phyloP scores from a whole-genome alignment of 805 yeast genomes.

The Yamadazyma endophytica region DNA sequence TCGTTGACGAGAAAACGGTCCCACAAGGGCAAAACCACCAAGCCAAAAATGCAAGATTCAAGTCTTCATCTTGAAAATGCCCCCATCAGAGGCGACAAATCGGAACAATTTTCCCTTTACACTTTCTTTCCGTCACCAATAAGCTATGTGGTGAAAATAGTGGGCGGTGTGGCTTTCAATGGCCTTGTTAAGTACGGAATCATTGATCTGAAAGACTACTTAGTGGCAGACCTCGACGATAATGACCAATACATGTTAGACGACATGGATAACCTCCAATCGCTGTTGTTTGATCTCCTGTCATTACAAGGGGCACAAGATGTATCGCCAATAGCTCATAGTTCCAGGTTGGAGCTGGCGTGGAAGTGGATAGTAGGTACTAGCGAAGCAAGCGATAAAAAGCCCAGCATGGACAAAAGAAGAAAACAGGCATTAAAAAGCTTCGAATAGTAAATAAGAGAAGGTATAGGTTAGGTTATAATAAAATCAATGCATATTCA shows the following conservation, averaged over 20 bases:
- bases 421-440: slow-evolving; percentile 39
- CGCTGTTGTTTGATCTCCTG: slow-evolving; percentile 36
- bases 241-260: slow-evolving; percentile 19
- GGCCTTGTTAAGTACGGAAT: slow-evolving; percentile 13
- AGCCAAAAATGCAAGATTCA: slow-evolving; percentile 5
- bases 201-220: slow-evolving; percentile 19
- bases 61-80: slow-evolving; percentile 16
- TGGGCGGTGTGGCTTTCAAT: slow-evolving; percentile 17
- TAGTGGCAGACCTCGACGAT: slow-evolving; percentile 7
- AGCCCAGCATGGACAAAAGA: slow-evolving; percentile 33
- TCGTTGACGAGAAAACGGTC: slow-evolving; percentile 15
- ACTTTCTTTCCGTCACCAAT: slow-evolving; percentile 42
- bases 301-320: slow-evolving; percentile 38
- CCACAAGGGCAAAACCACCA: slow-evolving; percentile 10
- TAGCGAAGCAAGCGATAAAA: slow-evolving; percentile 13
- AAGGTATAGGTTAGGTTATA: no score
- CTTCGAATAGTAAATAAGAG: slow-evolving; percentile 31
- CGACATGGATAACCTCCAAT: slow-evolving; percentile 29
- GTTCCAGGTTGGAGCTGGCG: slow-evolving; percentile 15
- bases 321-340: slow-evolving; percentile 26
- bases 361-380: slow-evolving; percentile 22
- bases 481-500: no score
- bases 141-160: slow-evolving; percentile 19
- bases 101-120: slow-evolving; percentile 28
- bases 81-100: slow-evolving; percentile 22